Evolutionary conservation across 305 asterid genomes (phyloP).

Genomic region (Fraxinus ornus): DNA sequence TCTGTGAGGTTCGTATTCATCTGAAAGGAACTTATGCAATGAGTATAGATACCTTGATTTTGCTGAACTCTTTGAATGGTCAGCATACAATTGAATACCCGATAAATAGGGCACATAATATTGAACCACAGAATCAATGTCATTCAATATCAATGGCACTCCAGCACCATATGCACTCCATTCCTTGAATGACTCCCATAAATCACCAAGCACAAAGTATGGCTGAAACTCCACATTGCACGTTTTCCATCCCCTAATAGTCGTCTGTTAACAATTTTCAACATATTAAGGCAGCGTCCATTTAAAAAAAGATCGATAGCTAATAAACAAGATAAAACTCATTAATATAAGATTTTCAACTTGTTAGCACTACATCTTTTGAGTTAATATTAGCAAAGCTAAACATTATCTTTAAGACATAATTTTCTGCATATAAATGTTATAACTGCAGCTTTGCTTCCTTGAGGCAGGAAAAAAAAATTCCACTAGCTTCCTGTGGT

Average conservation of each 20-base stretch:
- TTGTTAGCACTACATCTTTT: not conserved
- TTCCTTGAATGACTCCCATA: constrained; percentile 92
- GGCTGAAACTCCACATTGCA: constrained; percentile 61
- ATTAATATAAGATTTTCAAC: not conserved
- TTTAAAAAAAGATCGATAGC: not conserved
- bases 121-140: constrained; percentile 70
- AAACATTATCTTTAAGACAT: not conserved
- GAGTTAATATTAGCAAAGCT: too few relatives aligned
- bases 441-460: not conserved
- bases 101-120: constrained; percentile 92
- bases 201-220: constrained; percentile 73
- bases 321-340: not conserved
- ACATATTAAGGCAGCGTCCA: not conserved
- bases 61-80: constrained; percentile 56
- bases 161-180: constrained; percentile 99
- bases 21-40: constrained; percentile 10
- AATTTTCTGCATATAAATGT: not conserved
- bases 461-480: not conserved
- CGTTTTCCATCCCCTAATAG: constrained; percentile 59
- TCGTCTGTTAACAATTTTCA: constrained; percentile 37
- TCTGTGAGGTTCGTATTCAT: not conserved
- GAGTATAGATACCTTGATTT: constrained; percentile 56
- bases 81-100: constrained; percentile 81
- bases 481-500: not conserved
- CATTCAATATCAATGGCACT: constrained; percentile 82